Conservation (phyloP, 2,329 filamentous ascomycete species). For the Aspergillus udagawae region DNA sequence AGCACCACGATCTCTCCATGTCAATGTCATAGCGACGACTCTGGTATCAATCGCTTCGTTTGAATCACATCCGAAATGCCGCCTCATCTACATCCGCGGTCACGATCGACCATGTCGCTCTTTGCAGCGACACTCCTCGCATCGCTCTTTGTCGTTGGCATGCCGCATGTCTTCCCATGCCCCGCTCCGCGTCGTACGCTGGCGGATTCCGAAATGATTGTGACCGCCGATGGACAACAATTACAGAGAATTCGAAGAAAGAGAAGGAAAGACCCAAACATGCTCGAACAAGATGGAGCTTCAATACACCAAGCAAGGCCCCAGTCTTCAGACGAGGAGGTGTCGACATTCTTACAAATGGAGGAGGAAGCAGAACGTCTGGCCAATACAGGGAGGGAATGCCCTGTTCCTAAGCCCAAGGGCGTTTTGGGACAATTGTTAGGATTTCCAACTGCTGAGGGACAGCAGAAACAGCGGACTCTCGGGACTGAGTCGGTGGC, state of each 20-base stretch:
- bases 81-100: conserved; percentile 84
- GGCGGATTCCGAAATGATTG: conserved; percentile 60
- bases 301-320: conserved; percentile 13
- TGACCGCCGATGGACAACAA: conserved; percentile 42
- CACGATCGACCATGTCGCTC: conserved; percentile 85
- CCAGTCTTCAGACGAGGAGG: conserved; percentile 37
- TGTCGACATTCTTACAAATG: conserved; percentile 40
- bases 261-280: conserved; percentile 31
- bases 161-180: conserved; percentile 88
- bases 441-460: conserved; percentile 55
- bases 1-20: conserved; percentile 7
- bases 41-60: conserved; percentile 1
- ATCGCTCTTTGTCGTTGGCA: conserved; percentile 85
- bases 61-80: conserved; percentile 56
- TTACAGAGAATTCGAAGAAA: conserved; percentile 33
- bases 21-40: conserved; percentile 2
- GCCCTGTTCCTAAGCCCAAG: conserved; percentile 85
- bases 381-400: conserved; percentile 61
- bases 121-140: conserved; percentile 90
- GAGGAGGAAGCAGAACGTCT: conserved; percentile 38
- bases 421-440: conserved; percentile 72
- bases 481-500: conserved; percentile 6
- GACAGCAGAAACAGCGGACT: conserved; percentile 12
- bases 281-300: conserved; percentile 10
- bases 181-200: conserved; percentile 73